Conservation (phyloP, 805 yeast genomes). For the Ascoidea tarda region DNA sequence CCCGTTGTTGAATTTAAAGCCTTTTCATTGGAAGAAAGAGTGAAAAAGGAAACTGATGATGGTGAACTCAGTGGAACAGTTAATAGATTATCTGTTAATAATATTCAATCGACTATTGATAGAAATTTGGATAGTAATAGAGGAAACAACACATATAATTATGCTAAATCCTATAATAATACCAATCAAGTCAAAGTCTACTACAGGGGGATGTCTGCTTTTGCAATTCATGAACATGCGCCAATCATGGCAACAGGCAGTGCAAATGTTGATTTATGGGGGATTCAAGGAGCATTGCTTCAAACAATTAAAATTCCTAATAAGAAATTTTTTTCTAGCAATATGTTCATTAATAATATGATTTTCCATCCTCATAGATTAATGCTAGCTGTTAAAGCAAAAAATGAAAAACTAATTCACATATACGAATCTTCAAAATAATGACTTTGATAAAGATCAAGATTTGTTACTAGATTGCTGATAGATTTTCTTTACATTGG, state of each 20-base stretch:
- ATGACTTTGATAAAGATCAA: too few relatives aligned
- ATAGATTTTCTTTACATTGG: too few relatives aligned
- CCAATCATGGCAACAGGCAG: slow-evolving; percentile 87
- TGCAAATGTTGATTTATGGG: slow-evolving; percentile 65
- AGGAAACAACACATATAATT: slow-evolving; percentile 10
- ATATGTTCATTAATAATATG: too few relatives aligned
- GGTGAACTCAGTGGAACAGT: not conserved
- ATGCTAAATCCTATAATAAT: too few relatives aligned
- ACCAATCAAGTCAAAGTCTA: not conserved
- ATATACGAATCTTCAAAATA: not conserved
- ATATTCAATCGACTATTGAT: not conserved
- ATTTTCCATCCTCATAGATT: not conserved
- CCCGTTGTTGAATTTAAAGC: slow-evolving; percentile 60
- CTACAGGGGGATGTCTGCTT: slow-evolving; percentile 40
- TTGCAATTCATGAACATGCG: slow-evolving; percentile 91
- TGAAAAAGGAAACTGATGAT: slow-evolving; percentile 5
- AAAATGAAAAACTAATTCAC: not conserved
- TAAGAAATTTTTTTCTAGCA: too few relatives aligned
- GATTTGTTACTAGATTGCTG: too few relatives aligned
- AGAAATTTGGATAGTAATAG: not conserved
- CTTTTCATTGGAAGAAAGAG: slow-evolving; percentile 20
- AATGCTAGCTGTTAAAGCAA: not conserved
- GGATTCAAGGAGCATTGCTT: slow-evolving; percentile 26
- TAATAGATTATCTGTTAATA: not conserved
- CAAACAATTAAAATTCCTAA: not conserved